Conservation (phyloP, 2,329 filamentous ascomycete genomes). For the Leptographium lundbergii region DNA sequence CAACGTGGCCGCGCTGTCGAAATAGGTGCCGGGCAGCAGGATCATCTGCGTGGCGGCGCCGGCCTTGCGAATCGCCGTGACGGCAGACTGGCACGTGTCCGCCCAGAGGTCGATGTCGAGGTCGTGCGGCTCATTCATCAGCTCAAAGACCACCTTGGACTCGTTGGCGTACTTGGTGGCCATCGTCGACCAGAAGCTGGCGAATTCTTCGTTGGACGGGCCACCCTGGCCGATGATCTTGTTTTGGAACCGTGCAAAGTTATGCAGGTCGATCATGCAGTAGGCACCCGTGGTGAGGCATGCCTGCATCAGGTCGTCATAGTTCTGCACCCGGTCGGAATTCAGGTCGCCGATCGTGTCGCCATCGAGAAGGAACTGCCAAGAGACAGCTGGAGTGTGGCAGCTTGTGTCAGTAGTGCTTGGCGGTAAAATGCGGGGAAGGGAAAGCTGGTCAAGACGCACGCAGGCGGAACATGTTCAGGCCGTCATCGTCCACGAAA, state of each 20-base stretch:
- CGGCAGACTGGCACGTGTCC: conserved; percentile 45
- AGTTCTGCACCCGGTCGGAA: conserved; percentile 27
- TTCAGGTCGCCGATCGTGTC: conserved; percentile 29
- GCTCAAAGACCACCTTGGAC: conserved; percentile 44
- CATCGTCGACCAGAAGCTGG: conserved; percentile 42
- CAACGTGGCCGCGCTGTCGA: conserved; percentile 18
- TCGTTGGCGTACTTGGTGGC: conserved; percentile 44
- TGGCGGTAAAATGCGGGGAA: neutral
- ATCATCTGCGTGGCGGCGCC: conserved; percentile 47
- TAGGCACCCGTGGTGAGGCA: conserved; percentile 33
- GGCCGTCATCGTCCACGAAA: conserved; percentile 36
- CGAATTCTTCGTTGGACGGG: conserved; percentile 48
- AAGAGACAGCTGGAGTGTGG: conserved; percentile 27
- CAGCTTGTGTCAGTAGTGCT: neutral
- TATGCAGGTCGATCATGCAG: conserved; percentile 40
- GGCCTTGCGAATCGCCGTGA: conserved; percentile 55
- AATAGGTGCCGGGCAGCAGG: conserved; percentile 44
- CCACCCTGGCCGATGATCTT: conserved; percentile 53
- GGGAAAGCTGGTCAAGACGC: neutral
- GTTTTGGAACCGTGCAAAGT: conserved; percentile 48
- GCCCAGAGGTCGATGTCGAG: conserved; percentile 46
- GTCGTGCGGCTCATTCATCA: conserved; percentile 61
- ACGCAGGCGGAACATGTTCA: conserved; percentile 44
- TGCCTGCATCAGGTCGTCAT: conserved; percentile 35
- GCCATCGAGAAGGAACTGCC: conserved; percentile 37